These are phyloP conservation scores for Micractinium conductrix DNA, from an alignment of 139 green algal species.

Conservation along the genomic window DNA sequence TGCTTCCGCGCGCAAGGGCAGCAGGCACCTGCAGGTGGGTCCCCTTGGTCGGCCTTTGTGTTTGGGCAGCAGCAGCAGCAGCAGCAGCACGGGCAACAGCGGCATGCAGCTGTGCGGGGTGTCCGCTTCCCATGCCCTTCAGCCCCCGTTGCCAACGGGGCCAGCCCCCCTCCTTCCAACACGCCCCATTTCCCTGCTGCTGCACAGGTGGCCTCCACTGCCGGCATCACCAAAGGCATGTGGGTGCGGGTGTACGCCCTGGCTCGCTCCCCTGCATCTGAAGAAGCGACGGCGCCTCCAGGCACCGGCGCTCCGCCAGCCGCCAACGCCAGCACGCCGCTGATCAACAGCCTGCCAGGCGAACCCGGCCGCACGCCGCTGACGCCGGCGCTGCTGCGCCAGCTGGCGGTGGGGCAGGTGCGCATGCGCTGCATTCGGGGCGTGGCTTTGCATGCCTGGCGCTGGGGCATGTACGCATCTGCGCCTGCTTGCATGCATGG, in stretches of 20 bases:
- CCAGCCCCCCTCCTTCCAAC: neutral
- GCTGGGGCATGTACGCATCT: no score
- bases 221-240: neutral
- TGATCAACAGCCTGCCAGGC: neutral
- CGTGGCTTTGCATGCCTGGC: no score
- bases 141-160: no score
- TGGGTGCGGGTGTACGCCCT: slow-evolving; percentile 9
- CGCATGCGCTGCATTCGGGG: no score
- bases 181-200: neutral
- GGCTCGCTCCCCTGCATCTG: neutral
- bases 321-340: neutral
- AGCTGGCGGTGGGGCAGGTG: no score
- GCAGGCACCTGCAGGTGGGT: neutral
- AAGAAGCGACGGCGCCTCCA: neutral
- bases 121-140: no score
- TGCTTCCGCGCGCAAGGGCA: neutral
- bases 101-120: no score
- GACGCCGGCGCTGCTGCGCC: neutral
- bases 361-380: neutral
- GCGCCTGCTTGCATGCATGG: no score
- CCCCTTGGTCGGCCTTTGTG: neutral
- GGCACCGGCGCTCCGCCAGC: neutral
- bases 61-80: no score
- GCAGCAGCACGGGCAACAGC: no score
- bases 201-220: neutral